These are phyloP conservation scores for Penicillium corylophilum DNA, from an alignment of 2,329 filamentous ascomycete species.

Conservation along the genomic window DNA sequence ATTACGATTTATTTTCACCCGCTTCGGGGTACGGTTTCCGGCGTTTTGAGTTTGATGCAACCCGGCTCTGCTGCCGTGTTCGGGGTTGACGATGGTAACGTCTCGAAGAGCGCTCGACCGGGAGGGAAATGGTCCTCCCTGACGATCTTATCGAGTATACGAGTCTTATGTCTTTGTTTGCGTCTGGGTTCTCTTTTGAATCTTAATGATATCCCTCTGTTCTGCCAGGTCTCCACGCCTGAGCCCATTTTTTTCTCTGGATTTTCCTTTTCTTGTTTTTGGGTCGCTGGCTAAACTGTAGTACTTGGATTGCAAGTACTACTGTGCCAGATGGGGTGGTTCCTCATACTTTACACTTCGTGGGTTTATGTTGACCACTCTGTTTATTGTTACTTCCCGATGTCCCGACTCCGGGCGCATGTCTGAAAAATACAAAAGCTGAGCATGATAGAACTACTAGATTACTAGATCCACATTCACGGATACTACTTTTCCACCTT, in stretches of 20 bases:
- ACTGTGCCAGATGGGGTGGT: neutral
- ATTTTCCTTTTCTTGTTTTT: constrained; percentile 1
- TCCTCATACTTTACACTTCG: neutral
- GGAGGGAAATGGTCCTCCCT: constrained; percentile 15
- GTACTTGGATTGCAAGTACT: neutral
- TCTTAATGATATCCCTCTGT: constrained; percentile 33
- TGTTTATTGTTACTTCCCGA: constrained; percentile 3
- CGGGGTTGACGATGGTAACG: neutral
- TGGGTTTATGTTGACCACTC: neutral
- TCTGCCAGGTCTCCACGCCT: constrained; percentile 17
- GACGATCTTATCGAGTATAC: constrained; percentile 29
- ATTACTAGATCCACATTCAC: constrained; percentile 9
- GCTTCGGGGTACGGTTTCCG: neutral
- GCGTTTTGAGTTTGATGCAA: constrained; percentile 3
- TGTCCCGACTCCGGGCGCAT: neutral
- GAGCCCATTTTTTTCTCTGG: constrained; percentile 13
- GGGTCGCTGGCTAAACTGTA: neutral
- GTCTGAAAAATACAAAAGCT: constrained; percentile 19
- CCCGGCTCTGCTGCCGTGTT: constrained; percentile 1
- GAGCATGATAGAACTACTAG: constrained; percentile 23
- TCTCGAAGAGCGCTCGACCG: constrained; percentile 2
- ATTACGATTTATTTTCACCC: constrained; percentile 6
- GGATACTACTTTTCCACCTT: neutral
- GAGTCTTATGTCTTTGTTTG: constrained; percentile 26
- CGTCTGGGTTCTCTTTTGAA: constrained; percentile 23